Base-by-base conservation (phyloP, 2,329 filamentous ascomycete species). In the Hirsutella rhossiliensis region DNA sequence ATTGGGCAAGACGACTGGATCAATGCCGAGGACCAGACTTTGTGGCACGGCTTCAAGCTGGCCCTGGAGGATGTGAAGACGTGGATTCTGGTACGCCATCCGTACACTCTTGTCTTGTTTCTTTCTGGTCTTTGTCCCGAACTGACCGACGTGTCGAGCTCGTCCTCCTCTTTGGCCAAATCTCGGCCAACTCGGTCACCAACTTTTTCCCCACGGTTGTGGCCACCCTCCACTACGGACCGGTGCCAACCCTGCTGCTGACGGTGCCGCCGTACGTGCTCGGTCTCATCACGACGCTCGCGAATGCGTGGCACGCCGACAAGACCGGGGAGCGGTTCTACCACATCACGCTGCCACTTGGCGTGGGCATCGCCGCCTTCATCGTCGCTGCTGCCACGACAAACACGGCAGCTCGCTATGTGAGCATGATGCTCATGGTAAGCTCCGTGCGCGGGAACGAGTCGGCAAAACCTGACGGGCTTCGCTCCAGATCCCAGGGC, bases 181-280 rank as follows among this genome's bases (percentile, higher is more conserved):
- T 69, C 8, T 63, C 68, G 15, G 69, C 71, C 23, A 76, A 70
- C 41, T 75, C 75, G 8, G 75, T 83, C 11, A 81, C 76, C 31
- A 82, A 80, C 59, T 84, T 83, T 65, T 81, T 83, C 61, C 79
- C 79, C 36, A 82, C 82, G 0, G 80, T 88, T 13, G 82, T 87
- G 41, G 66, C 71, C 46, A 82, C 80, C 6, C 71, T 87, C 2
- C 72, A 76, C n/a, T 84, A 81, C 58, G 69, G 62, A 45, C 65
- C 70, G 15, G 76, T 80, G 41, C 62, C 68, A 23, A 77, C 80
- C 0, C 70, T 84, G 4, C 70, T 83, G 13, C 65, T 84, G 43
- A 82, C 78, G 0, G 75, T 73, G 0, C 82, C 82, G 0, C 80
- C 80, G 1, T 84, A 82, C 56, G 72, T 81, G 3, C 66, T 82